phyloP scores from a whole-genome alignment of 192 early-diverging fungal genomes.

The Cladochytrium replicatum region DNA sequence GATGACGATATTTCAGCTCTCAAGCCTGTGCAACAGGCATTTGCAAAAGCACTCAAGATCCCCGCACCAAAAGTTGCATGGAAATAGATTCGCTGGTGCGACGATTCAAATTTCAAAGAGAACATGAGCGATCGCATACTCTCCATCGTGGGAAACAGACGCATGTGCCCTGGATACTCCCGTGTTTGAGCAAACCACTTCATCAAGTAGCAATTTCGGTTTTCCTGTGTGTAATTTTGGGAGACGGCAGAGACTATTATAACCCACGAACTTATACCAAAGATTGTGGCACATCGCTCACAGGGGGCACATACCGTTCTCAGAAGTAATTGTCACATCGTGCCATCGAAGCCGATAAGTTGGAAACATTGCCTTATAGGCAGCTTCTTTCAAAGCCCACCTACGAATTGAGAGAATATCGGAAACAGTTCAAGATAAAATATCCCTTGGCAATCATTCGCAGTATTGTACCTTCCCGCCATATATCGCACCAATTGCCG shows the following conservation, averaged over 20 bases:
- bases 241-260: too few relatives aligned
- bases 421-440: constrained; percentile 2
- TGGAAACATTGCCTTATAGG: constrained; percentile 63
- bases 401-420: constrained; percentile 20
- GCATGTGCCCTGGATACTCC: constrained; percentile 27
- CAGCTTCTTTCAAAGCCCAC: constrained; percentile 66
- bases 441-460: background rate
- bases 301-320: constrained; percentile 31
- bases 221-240: constrained; percentile 1
- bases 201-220: constrained; percentile 11
- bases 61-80: too few relatives aligned
- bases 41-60: too few relatives aligned
- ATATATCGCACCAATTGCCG: constrained; percentile 5
- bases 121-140: constrained; percentile 60
- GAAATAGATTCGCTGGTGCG: too few relatives aligned
- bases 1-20: constrained; percentile 5
- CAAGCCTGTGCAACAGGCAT: too few relatives aligned
- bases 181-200: background rate
- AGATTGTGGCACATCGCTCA: background rate
- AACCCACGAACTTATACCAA: background rate
- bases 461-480: constrained; percentile 13
- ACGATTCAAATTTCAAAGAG: constrained; percentile 58
- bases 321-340: constrained; percentile 48
- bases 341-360: constrained; percentile 45
- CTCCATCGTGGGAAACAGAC: constrained; percentile 71